Percentiles rank a stretch among this genome's conserved stretches.
These are phyloP conservation scores for Phytophthora chlamydospora DNA, from an alignment of 352 stramenopile genomes.

Conservation along the genomic window DNA sequence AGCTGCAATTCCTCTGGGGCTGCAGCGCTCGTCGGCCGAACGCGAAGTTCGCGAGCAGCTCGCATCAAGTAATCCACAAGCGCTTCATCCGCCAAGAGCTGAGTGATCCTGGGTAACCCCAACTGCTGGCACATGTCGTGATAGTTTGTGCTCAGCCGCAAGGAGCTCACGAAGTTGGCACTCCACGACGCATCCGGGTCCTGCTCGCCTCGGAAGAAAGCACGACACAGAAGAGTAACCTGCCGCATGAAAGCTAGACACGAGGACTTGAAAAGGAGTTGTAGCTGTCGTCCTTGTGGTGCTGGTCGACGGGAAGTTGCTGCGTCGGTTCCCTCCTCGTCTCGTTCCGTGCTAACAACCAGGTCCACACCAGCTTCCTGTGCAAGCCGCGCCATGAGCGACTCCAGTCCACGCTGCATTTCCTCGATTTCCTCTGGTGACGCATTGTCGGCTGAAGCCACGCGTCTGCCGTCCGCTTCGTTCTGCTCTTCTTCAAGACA, in stretches of 20 bases:
- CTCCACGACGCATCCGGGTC: conserved; percentile 79
- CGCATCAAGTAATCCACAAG: conserved; percentile 64
- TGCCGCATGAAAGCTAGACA: conserved; percentile 79
- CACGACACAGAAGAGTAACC: conserved; percentile 75
- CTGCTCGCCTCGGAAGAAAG: conserved; percentile 78
- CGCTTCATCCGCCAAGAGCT: conserved; percentile 54
- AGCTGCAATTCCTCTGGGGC: conserved; percentile 55
- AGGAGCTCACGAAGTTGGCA: conserved; percentile 78
- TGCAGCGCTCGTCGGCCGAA: conserved; percentile 46
- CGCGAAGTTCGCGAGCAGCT: conserved; percentile 57
- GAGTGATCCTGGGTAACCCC: conserved; percentile 60
- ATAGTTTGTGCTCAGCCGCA: conserved; percentile 79
- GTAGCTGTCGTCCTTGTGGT: conserved; percentile 57
- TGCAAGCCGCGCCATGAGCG: conserved; percentile 60
- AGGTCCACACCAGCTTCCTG: conserved; percentile 48
- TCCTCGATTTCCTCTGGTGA: conserved; percentile 42
- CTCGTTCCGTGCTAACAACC: conserved; percentile 21
- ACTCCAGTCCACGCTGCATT: conserved; percentile 56
- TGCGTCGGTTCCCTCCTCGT: neutral
- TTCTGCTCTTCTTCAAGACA: conserved; percentile 39
- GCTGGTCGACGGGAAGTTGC: conserved; percentile 8
- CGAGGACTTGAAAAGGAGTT: conserved; percentile 79
- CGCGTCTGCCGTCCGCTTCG: conserved; percentile 14
- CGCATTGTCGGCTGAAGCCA: conserved; percentile 8
- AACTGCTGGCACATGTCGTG: conserved; percentile 81